Base-by-base conservation (phyloP, 768 basidiomycete genomes). In the Hypholoma fasciculare region DNA sequence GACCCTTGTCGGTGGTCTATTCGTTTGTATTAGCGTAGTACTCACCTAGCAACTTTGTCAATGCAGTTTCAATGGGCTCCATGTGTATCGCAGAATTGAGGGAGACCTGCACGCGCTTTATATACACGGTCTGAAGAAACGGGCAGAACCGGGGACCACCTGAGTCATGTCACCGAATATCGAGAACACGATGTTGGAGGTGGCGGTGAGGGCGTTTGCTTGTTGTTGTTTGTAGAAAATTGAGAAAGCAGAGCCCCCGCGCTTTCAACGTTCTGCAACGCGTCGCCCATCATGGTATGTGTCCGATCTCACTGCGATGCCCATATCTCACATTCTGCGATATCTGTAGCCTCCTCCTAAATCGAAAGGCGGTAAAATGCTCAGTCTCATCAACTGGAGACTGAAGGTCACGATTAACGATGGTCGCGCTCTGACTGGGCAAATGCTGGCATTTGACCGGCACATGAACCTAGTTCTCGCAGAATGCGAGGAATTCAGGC, bases 401-500 rank as follows among this genome's bases (percentile, higher is more conserved):
- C 84, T 99, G 64, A 96, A 92, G 77, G 88, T 98, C 58, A 97
- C 95, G 58, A 88, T 98, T 76, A 97, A 89, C 87, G 97, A 99
- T 75, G 95, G 95, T 59, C 92, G 97, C 73, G 85, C 91, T 56
- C 79, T 98, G 67, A 94, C 92, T 47, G 97, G 97, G 42, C 97
- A 98, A 78, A 97, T 98, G 93, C 90, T 99, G 72, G 97, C 97
- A 52, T 99, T 98, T 72, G 97, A 99, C 79, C 89, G 92, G 69
- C 97, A 99, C 76, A 99, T 98, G 97, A 99, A 99, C 77, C 82
- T 99, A 65, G 97, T 99, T 46, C 78, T 99, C 54, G 95, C 96
- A 14, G 97, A 98, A 66, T 98, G 96, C 70, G 97, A 99, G 74
- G 97, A 99, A 75, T 99, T 98, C 71, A 79, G 97, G 67, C 87